Evolutionary conservation across 495 filamentous ascomycete genomes (phyloP), one percentile per base, ranked within the genome.

Genomic region (Glonium stellatum): DNA sequence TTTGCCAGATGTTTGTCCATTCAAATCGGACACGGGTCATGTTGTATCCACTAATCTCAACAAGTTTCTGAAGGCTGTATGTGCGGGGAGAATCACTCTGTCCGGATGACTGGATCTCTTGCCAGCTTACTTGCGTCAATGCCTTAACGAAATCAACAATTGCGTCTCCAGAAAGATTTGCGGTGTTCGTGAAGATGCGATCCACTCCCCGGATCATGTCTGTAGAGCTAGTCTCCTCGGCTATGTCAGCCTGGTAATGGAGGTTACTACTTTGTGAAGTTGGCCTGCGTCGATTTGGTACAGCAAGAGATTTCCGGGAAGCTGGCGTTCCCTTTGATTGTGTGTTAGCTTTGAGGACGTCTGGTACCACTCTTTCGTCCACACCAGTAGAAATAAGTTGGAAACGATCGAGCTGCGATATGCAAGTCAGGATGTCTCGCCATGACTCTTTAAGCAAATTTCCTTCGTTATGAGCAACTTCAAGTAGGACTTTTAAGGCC

Each of bases 11-110:
- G 69, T 88, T 91, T 11, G 87, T 92, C 93, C 93, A 99, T 69
- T 99, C 95, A 65, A 96, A 96, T 64, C 93, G 84, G 13, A 99
- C 92, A 77, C 93, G 85, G 46, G 86, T 92, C 95, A 99, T 97
- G 75, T 99, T 99, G 81, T 97, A 97, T 69, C 95, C 96, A 73
- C 88, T 92, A 71, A 99, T 97, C 73, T 99, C 93, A 34, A 99
- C 95, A 54, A 97, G 80, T 73, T 99, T 99, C 70, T 99, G 93
- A 51, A 99, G 76, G 70, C 90, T 96, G 76, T 96, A 97, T 9
- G 92, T 97, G 51, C 95, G 84, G 1, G 93, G 95, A 23, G 88
- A 90, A 48, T 97, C 91, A 65, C 89, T 96, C 55, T 95, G 90
- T 9, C 95, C 93, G 0, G 92, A 97, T 9, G 90, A 93, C 69